These are phyloP conservation scores for Somion occarium DNA, from an alignment of 1,284 basidiomycete genomes.

Conservation along the genomic window DNA sequence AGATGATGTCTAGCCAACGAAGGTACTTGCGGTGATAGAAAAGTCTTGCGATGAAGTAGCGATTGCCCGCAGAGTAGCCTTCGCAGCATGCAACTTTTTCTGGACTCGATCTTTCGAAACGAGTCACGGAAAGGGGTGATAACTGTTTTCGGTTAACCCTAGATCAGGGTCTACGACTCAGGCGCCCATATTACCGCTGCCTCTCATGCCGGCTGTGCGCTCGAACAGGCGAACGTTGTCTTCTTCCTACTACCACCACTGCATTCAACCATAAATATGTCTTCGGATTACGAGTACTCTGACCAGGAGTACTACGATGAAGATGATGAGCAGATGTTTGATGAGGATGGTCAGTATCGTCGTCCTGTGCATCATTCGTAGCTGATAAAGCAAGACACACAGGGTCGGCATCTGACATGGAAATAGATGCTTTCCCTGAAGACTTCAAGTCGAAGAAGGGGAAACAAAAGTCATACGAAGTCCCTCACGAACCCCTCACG, in stretches of 20 bases:
- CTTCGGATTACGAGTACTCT: constrained; percentile 70
- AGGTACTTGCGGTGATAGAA: too few species aligned
- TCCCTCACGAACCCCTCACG: constrained; percentile 74
- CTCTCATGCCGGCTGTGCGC: not conserved
- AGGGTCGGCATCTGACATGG: constrained; percentile 52
- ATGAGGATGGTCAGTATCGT: constrained; percentile 40
- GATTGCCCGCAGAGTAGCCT: constrained; percentile 21
- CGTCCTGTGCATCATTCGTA: not conserved
- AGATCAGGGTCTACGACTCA: not conserved
- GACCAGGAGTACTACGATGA: constrained; percentile 65
- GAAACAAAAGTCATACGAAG: constrained; percentile 69
- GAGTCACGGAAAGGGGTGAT: not conserved
- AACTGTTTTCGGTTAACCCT: not conserved
- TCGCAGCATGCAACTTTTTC: constrained; percentile 27
- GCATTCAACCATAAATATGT: constrained; percentile 53
- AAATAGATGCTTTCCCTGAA: constrained; percentile 56
- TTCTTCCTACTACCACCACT: constrained; percentile 9
- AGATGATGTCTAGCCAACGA: too few species aligned
- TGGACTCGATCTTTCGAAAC: not conserved
- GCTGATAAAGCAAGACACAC: constrained; percentile 6
- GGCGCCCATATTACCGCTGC: not conserved
- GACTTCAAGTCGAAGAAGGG: constrained; percentile 59
- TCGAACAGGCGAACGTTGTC: not conserved
- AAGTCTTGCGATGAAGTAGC: too few species aligned
- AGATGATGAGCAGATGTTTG: constrained; percentile 62